Conservation (phyloP, 2,329 filamentous ascomycete species). For the Delphinella strobiligena region DNA sequence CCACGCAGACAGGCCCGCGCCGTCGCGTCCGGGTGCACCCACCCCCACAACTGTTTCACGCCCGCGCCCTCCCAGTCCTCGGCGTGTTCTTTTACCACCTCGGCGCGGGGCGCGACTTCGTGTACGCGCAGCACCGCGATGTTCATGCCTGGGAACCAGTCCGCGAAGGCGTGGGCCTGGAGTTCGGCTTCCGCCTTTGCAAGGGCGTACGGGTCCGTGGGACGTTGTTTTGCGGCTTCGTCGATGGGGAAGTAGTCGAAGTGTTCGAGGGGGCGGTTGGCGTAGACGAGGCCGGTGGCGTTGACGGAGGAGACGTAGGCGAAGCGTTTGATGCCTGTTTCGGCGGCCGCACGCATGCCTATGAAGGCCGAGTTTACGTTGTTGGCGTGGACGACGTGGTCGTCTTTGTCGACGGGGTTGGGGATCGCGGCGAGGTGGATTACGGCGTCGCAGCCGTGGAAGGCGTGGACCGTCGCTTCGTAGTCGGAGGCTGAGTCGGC, state of each 20-base stretch:
- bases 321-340: constrained; percentile 23
- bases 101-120: constrained; percentile 20
- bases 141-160: constrained; percentile 27
- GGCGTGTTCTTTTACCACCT: constrained; percentile 22
- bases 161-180: constrained; percentile 22
- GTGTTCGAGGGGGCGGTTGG: constrained; percentile 19
- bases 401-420: constrained; percentile 21
- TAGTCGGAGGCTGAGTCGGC: constrained; percentile 24
- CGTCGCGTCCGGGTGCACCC: constrained; percentile 23
- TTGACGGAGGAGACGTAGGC: constrained; percentile 28
- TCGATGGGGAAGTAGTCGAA: constrained; percentile 29
- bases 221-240: constrained; percentile 21
- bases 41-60: constrained; percentile 26
- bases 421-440: constrained; percentile 28
- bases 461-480: constrained; percentile 19
- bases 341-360: constrained; percentile 25
- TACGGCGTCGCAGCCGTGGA: constrained; percentile 25
- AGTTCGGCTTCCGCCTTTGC: constrained; percentile 26
- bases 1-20: constrained; percentile 24
- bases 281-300: constrained; percentile 26
- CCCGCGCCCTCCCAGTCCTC: constrained; percentile 23
- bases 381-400: constrained; percentile 24
- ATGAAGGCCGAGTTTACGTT: constrained; percentile 28
- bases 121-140: constrained; percentile 28
- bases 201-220: constrained; percentile 25